Conservation (phyloP, 371 early-diverging fungal genomes). For the Rhizopus delemar region DNA sequence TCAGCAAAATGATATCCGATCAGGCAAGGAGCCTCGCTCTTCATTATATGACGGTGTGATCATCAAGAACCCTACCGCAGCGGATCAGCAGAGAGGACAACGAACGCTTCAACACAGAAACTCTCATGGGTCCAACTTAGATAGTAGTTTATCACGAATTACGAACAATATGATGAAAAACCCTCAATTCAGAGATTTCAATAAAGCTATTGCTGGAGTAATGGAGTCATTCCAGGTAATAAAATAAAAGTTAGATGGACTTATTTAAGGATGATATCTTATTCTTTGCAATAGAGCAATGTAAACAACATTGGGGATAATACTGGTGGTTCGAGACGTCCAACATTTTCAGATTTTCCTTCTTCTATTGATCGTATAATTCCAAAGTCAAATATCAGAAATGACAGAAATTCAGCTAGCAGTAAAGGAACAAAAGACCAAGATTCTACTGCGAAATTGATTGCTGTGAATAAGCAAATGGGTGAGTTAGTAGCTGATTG, state of each 20-base stretch:
- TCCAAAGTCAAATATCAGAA: background rate
- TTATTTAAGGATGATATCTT: too few species aligned
- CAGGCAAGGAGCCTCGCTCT: constrained; percentile 53
- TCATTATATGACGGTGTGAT: constrained; percentile 32
- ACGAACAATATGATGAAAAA: constrained; percentile 62
- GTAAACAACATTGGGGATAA: constrained; percentile 48
- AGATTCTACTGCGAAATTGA: constrained; percentile 15
- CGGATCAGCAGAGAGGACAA: background rate
- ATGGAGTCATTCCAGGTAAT: constrained; percentile 56
- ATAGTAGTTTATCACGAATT: constrained; percentile 35
- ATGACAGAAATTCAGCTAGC: background rate
- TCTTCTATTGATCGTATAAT: constrained; percentile 36
- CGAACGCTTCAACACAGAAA: constrained; percentile 24
- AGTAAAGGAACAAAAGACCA: background rate
- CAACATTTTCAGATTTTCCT: constrained; percentile 43
- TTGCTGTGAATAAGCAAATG: constrained; percentile 47
- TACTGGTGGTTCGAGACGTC: constrained; percentile 25
- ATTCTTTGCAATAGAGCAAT: constrained; percentile 36
- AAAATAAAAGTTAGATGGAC: background rate
- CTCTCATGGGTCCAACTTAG: constrained; percentile 30
- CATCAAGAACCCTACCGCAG: background rate
- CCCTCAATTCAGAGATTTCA: constrained; percentile 61
- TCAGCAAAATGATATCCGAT: constrained; percentile 57
- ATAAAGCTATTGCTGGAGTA: constrained; percentile 63
- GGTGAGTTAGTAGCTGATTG: constrained; percentile 57